Conservation (phyloP, 805 yeast species). For the Barnettozyma wickerhamii region DNA sequence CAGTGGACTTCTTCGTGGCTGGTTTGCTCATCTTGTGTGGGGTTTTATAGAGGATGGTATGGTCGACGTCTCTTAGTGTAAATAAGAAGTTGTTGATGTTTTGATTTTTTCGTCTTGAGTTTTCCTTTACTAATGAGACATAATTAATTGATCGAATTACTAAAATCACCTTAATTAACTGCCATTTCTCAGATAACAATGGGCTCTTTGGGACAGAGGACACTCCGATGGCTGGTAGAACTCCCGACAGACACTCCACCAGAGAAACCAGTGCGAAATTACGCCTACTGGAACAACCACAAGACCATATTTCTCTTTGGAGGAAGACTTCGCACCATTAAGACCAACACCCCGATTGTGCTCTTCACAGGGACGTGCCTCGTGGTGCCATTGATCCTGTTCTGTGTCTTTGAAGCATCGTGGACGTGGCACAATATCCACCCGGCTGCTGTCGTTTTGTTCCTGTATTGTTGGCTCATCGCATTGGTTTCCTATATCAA, state of each 20-base stretch:
- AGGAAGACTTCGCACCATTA: slow-evolving; percentile 52
- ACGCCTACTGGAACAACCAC: slow-evolving; percentile 37
- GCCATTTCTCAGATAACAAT: background rate
- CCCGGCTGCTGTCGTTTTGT: slow-evolving; percentile 52
- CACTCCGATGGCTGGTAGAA: slow-evolving; percentile 23
- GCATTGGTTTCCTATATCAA: slow-evolving; percentile 44
- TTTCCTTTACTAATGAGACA: too few species aligned
- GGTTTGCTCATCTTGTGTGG: too few species aligned
- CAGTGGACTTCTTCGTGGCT: slow-evolving; percentile 4
- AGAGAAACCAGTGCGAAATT: slow-evolving; percentile 27
- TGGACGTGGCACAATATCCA: slow-evolving; percentile 56
- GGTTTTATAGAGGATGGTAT: too few species aligned
- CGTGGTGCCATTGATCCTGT: slow-evolving; percentile 48
- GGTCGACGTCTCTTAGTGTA: too few species aligned
- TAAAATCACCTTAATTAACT: too few species aligned
- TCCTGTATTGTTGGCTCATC: slow-evolving; percentile 54
- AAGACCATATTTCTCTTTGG: slow-evolving; percentile 55
- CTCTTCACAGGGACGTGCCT: slow-evolving; percentile 33
- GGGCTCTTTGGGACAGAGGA: slow-evolving; percentile 2
- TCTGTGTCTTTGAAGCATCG: slow-evolving; percentile 44
- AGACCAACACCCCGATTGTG: slow-evolving; percentile 35
- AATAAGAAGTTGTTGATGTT: too few species aligned
- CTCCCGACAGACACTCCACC: slow-evolving; percentile 10
- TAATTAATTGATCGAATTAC: too few species aligned
- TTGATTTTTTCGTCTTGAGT: too few species aligned